Conservation (phyloP, 2,329 filamentous ascomycete genomes). For the Monilinia polystroma region DNA sequence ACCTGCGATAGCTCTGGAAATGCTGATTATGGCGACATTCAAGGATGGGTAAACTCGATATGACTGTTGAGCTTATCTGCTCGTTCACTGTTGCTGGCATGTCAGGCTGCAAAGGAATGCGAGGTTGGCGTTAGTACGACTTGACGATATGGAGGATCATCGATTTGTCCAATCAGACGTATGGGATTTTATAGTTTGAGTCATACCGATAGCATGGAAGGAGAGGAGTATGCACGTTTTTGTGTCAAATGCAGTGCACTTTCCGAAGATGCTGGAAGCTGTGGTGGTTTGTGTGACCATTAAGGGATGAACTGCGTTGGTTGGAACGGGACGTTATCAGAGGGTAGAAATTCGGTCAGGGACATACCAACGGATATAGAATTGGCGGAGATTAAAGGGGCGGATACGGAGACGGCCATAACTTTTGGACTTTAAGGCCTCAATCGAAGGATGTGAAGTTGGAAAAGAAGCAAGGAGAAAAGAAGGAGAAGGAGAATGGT, state of each 20-base stretch:
- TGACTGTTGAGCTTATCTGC: not conserved
- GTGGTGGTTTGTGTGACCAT: not conserved
- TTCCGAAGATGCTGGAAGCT: not conserved
- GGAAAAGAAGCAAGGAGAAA: too few relatives aligned
- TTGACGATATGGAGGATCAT: not conserved
- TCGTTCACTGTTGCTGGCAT: not conserved
- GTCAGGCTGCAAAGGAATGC: not conserved
- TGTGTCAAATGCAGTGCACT: not conserved
- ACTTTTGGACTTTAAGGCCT: too few relatives aligned
- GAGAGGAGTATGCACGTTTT: not conserved
- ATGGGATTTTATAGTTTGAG: not conserved
- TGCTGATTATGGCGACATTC: not conserved
- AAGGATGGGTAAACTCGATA: not conserved
- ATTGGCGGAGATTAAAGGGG: not conserved
- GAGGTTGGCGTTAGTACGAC: not conserved
- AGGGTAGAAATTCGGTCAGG: too few relatives aligned
- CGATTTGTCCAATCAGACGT: not conserved
- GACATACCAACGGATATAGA: not conserved
- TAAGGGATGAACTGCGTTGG: conserved; percentile 1
- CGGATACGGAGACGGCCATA: too few relatives aligned
- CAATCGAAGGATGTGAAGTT: too few relatives aligned
- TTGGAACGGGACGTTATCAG: not conserved
- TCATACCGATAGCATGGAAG: not conserved
- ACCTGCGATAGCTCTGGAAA: not conserved
- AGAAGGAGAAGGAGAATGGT: too few relatives aligned